Conservation (phyloP, 2,329 filamentous ascomycete species). For the Zelopaecilomyces penicillatus region DNA sequence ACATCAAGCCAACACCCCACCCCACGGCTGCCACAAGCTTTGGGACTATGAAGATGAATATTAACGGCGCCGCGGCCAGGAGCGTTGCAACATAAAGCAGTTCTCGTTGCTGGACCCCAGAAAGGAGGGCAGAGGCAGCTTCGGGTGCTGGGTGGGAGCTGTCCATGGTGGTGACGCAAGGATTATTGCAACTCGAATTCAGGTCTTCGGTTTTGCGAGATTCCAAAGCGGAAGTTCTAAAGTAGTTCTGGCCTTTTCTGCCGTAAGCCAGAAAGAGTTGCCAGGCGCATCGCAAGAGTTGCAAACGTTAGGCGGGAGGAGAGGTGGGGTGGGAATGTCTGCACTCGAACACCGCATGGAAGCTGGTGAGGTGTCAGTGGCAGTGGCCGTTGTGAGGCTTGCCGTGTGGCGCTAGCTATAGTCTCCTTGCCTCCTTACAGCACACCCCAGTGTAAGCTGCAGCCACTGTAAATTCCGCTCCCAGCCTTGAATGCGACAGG, state of each 20-base stretch:
- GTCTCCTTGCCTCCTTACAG: neutral
- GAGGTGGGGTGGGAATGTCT: constrained; percentile 4
- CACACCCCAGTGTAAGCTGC: neutral
- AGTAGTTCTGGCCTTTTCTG: constrained; percentile 1
- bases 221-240: neutral
- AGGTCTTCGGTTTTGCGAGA: neutral
- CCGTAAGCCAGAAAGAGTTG: constrained; percentile 1
- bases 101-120: constrained; percentile 19
- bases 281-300: constrained; percentile 7
- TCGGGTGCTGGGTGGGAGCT: neutral
- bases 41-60: constrained; percentile 18
- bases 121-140: neutral
- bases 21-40: constrained; percentile 28
- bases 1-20: constrained; percentile 46
- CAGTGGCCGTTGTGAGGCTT: neutral
- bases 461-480: neutral
- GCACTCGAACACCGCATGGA: too few species aligned
- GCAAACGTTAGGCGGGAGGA: constrained; percentile 3
- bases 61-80: constrained; percentile 12
- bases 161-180: neutral
- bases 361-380: too few species aligned
- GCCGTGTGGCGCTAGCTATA: constrained; percentile 7
- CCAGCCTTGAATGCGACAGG: neutral
- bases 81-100: constrained; percentile 18
- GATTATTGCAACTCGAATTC: neutral